Evolutionary conservation across 139 green algal species (phyloP), one percentile per base, ranked within the genome.

Genomic region (Choricystis sp.): DNA sequence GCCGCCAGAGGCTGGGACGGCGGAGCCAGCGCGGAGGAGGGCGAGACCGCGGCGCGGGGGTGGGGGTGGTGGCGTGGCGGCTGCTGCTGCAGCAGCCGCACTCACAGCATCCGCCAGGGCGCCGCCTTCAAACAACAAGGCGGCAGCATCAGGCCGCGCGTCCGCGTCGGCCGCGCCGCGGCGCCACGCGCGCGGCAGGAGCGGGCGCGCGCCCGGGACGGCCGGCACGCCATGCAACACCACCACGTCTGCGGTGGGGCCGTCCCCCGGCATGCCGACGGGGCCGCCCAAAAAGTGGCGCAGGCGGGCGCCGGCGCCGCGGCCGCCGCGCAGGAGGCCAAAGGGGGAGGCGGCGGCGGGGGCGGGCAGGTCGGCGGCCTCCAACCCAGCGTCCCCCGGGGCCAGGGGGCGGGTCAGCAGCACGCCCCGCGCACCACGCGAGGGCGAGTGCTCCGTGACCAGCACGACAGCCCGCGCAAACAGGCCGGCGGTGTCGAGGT

Each of bases 241-340:
- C 28, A 57, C 24, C 22, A 79, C 31, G 56, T 72, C 60, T 2
- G 69, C 61, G 9, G 48, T 48, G 22, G 58, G 56, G 1, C 69
- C 69, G 28, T 76, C 65, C 25, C 69, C 73, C 27, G 70, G 66
- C 74, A 80, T 69, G 25, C 74, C 74, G 0, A 80, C 74, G 0
- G 74, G 74, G 21, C 74, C 74, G 3, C 74, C 74, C n/a, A 77
- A n/a, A 26, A 71, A 71, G 66, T 80, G 74, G 27, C 29, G 59
- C 3, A 76, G 27, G n/a, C n/a, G n/a, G n/a, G n/a, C n/a, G n/a
- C n/a, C n/a, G n/a, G n/a, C n/a, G n/a, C n/a, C n/a, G n/a, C n/a
- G n/a, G n/a, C n/a, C n/a, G n/a, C n/a, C n/a, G n/a, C n/a, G n/a
- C n/a, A n/a, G n/a, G n/a, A n/a, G n/a, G n/a, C n/a, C n/a, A n/a